phyloP scores from a whole-genome alignment of 805 yeast species.

The Ascoidea rubescens region DNA sequence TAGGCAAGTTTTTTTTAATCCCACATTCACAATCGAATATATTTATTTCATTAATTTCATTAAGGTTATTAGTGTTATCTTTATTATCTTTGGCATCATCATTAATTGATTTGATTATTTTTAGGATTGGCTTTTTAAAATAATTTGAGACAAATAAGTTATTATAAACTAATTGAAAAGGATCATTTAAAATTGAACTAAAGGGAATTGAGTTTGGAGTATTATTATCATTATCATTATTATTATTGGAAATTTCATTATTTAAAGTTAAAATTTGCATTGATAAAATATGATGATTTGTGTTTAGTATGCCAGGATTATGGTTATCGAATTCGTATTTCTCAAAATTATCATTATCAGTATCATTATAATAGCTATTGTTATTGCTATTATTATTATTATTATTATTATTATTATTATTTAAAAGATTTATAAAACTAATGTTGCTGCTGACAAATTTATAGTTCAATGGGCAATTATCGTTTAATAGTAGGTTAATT shows the following conservation, averaged over 20 bases:
- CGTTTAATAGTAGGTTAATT: slow-evolving; percentile 36
- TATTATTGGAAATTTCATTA: neutral
- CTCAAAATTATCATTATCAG: slow-evolving; percentile 15
- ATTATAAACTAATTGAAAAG: neutral
- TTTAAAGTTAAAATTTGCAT: neutral
- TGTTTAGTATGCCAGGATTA: neutral
- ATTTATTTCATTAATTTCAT: neutral
- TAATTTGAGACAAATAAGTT: too few species aligned
- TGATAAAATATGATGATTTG: neutral
- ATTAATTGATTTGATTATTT: too few species aligned
- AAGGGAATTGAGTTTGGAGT: slow-evolving; percentile 16
- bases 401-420: neutral
- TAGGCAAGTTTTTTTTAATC: too few species aligned
- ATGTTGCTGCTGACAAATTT: too few species aligned
- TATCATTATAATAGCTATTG: too few species aligned
- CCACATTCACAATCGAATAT: slow-evolving; percentile 19
- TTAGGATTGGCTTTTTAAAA: too few species aligned
- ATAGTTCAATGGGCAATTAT: slow-evolving; percentile 29
- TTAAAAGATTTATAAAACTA: slow-evolving; percentile 26
- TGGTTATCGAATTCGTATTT: slow-evolving; percentile 1
- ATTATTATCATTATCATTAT: neutral
- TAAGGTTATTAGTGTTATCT: too few species aligned
- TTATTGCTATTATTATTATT: too few species aligned
- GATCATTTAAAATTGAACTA: slow-evolving; percentile 7
- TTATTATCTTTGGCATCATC: too few species aligned